phyloP scores from a whole-genome alignment of 176 grass and related monocot genomes.

The Triticum aestivum region DNA sequence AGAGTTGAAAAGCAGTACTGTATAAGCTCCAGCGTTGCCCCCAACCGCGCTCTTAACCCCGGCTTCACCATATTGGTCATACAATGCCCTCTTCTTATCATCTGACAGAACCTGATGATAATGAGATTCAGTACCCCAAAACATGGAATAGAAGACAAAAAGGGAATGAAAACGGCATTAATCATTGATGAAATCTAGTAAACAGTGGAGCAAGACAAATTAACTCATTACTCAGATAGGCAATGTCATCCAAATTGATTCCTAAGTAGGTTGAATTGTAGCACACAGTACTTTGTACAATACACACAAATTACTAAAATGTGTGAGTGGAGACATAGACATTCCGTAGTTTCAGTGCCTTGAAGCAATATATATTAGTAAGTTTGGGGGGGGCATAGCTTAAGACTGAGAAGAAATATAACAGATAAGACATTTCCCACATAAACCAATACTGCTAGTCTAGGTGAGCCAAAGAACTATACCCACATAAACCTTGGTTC shows the following conservation, averaged over 20 bases:
- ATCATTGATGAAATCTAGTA: conserved; percentile 2
- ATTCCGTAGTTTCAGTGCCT: too few relatives aligned
- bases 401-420: too few relatives aligned
- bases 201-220: not conserved
- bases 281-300: not conserved
- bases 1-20: conserved; percentile 52
- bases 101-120: conserved; percentile 90
- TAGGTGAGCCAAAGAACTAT: too few relatives aligned
- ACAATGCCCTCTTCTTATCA: conserved; percentile 91
- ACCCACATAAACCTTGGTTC: too few relatives aligned
- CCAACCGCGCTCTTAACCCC: conserved; percentile 92
- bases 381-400: too few relatives aligned
- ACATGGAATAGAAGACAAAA: conserved; percentile 1
- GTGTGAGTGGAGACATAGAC: too few relatives aligned
- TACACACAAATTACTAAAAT: too few relatives aligned
- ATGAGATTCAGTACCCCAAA: conserved; percentile 39
- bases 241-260: not conserved
- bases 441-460: too few relatives aligned
- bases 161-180: not conserved
- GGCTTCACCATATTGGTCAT: conserved; percentile 99
- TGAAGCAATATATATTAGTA: too few relatives aligned
- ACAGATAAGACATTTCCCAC: too few relatives aligned
- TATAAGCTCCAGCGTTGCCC: conserved; percentile 83
- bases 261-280: not conserved
- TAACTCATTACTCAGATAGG: not conserved